Percentiles rank a stretch among this genome's conserved stretches.
Conservation (phyloP, 2,329 filamentous ascomycete species). For the Neoascochyta sp. region DNA sequence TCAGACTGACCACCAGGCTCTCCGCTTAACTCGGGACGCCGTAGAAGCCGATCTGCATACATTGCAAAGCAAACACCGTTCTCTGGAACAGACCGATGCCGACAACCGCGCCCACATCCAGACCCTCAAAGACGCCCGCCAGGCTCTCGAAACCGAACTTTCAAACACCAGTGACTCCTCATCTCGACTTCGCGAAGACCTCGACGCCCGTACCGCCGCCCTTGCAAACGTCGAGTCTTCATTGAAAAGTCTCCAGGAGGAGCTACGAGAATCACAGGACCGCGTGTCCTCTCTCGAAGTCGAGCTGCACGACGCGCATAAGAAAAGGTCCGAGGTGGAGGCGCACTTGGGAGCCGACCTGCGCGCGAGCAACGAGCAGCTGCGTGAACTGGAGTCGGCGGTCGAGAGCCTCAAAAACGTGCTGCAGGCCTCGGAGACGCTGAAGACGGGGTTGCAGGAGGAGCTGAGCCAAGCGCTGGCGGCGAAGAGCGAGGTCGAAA, state of each 20-base stretch:
- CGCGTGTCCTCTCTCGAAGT: constrained; percentile 14
- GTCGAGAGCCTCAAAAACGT: constrained; percentile 14
- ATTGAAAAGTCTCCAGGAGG: constrained; percentile 14
- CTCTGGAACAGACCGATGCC: constrained; percentile 15
- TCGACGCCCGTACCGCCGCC: constrained; percentile 18
- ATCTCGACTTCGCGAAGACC: constrained; percentile 16
- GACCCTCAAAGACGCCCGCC: constrained; percentile 16
- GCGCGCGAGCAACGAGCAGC: constrained; percentile 15
- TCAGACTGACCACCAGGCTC: too few species aligned
- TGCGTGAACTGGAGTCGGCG: constrained; percentile 23
- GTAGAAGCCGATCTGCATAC: constrained; percentile 14
- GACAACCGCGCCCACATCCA: constrained; percentile 18
- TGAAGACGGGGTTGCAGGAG: constrained; percentile 11
- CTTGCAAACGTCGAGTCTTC: constrained; percentile 23
- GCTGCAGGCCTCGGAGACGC: constrained; percentile 14
- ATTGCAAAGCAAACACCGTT: constrained; percentile 12
- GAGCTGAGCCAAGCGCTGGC: constrained; percentile 12
- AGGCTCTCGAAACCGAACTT: constrained; percentile 18
- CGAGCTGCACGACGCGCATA: constrained; percentile 16
- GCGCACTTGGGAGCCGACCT: constrained; percentile 9
- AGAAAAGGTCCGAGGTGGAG: constrained; percentile 14
- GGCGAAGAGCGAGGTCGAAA: constrained; percentile 11
- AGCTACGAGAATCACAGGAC: constrained; percentile 19
- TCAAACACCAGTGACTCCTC: constrained; percentile 15
- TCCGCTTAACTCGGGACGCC: constrained; percentile 4